Base-by-base conservation (phyloP, 2,329 filamentous ascomycete genomes). In the Reticulascus tulasneorum region DNA sequence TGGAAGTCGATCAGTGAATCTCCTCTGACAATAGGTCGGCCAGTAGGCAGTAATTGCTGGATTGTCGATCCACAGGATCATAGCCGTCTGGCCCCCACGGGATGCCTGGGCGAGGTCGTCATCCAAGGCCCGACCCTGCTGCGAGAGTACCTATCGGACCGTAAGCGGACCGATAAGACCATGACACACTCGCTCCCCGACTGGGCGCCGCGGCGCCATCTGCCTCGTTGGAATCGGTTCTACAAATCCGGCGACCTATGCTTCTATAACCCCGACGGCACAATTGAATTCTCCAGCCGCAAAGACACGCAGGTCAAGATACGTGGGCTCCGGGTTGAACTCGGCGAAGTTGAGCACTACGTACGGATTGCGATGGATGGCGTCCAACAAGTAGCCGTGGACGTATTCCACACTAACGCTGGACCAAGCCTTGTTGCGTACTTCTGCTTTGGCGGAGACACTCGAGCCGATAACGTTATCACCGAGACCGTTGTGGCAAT, bases 221-320 rank as follows among this genome's bases (percentile, higher is more conserved):
- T 32, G 19, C 29, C 29, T 22, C 13, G 29, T 6, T 23, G 20
- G 19, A 22, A 35, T 29, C 10, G 25, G 23, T 34, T 20, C 16
- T 40, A 37, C 15, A 27, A 35, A 11, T 37, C 25, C n/a, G 38
- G 38, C 7, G 38, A 40, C 9, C 29, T 40, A 8, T 29, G 30
- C 3, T 16, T 18, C 4, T 19, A 18, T 22, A 22, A 23, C 2
- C 24, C 28, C 5, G 21, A 37, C n/a, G 18, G 38, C 19, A 22
- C 20, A 3, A 22, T 40, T 5, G 7, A 37, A 9, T 15, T 37
- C 15, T 15, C 36, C 7, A 28, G 37, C 33, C 50, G 40, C 26
- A 47, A 40, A 69, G 34, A 40, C 15, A 64, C 58, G 1, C 59
- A 68, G 30, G 50, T 73, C 41, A 74, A 75, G 45, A 46, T 74